These are phyloP conservation scores for Calamus simplicifolius DNA, from an alignment of 176 grass and related monocot genomes.

Conservation along the genomic window DNA sequence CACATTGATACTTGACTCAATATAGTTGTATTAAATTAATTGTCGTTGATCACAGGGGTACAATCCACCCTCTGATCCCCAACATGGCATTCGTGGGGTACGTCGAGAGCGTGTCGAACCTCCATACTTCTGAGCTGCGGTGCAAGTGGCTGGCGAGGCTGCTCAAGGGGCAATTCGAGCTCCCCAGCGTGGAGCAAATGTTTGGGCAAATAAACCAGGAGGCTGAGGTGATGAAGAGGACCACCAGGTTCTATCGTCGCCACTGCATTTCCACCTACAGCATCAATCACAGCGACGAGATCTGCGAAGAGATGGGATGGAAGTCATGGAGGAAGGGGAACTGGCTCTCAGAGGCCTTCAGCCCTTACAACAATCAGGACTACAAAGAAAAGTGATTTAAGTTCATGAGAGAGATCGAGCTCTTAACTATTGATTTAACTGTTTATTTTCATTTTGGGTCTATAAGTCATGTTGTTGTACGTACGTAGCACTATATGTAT, in stretches of 20 bases:
- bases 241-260: conserved; percentile 88
- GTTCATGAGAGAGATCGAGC: too few relatives aligned
- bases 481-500: too few relatives aligned
- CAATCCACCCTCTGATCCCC: conserved; percentile 83
- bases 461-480: too few relatives aligned
- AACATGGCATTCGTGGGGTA: conserved; percentile 98
- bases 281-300: conserved; percentile 96
- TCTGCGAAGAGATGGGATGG: conserved; percentile 73
- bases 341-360: conserved; percentile 81
- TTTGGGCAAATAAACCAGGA: conserved; percentile 41
- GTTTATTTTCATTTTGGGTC: too few relatives aligned
- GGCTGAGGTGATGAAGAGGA: conserved; percentile 74
- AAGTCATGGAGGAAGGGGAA: conserved; percentile 52
- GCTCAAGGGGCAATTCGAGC: conserved; percentile 41
- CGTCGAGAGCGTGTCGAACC: conserved; percentile 98
- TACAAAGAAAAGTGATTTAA: conserved; percentile 43
- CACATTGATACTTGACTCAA: too few relatives aligned
- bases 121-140: conserved; percentile 92
- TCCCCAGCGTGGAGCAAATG: conserved; percentile 56
- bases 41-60: conserved; percentile 30
- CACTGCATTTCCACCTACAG: conserved; percentile 99
- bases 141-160: conserved; percentile 86
- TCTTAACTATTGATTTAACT: too few relatives aligned
- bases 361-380: conserved; percentile 82
- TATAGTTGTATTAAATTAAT: too few relatives aligned